These are phyloP conservation scores for Penicillium occitanis DNA, from an alignment of 2,329 filamentous ascomycete genomes.

Conservation along the genomic window DNA sequence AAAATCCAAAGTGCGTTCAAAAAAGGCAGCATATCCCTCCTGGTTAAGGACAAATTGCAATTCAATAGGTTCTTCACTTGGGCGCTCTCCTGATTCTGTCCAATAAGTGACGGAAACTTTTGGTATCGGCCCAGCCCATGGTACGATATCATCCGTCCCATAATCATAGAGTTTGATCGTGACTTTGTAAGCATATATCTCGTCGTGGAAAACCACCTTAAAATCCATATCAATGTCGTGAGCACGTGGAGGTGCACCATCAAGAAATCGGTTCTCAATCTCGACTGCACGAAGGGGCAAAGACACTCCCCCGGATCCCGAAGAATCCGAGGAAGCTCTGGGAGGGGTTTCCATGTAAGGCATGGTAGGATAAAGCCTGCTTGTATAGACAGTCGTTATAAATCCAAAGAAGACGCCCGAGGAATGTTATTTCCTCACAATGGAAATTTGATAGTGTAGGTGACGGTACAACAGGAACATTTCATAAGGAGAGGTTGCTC, in stretches of 20 bases:
- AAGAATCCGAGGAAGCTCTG: background rate
- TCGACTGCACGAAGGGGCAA: background rate
- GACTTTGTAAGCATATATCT: background rate
- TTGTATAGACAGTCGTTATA: background rate
- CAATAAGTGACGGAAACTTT: background rate
- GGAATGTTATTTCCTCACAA: background rate
- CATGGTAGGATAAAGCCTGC: background rate
- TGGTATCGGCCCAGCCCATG: background rate
- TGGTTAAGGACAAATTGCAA: background rate
- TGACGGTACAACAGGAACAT: background rate
- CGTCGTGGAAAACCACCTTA: background rate
- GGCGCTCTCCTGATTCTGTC: background rate
- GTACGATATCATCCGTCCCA: background rate
- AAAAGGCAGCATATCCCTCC: background rate
- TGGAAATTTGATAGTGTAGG: background rate
- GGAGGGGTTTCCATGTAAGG: background rate
- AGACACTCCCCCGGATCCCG: no score
- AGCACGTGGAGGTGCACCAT: background rate
- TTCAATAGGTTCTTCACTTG: background rate
- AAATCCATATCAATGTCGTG: background rate
- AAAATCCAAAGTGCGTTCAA: background rate
- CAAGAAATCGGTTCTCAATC: background rate
- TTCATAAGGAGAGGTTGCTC: background rate
- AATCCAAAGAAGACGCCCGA: background rate
- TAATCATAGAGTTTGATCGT: background rate